phyloP scores from a whole-genome alignment of 2,329 filamentous ascomycete genomes.

The Orbilia oligospora region DNA sequence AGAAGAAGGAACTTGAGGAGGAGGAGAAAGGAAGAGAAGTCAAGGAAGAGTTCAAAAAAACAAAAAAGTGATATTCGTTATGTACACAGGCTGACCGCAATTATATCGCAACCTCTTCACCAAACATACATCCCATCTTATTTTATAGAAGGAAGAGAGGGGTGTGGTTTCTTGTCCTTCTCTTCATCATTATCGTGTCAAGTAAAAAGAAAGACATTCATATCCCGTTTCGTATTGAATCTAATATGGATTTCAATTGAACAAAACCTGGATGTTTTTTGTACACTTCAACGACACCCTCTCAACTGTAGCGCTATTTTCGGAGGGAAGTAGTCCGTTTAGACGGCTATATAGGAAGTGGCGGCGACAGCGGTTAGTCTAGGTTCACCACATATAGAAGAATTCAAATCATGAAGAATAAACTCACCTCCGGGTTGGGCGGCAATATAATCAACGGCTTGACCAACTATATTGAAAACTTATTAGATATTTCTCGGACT shows the following conservation, averaged over 20 bases:
- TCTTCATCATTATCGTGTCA: background rate
- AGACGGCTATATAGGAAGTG: conserved; percentile 66
- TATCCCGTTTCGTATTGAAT: background rate
- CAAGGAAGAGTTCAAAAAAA: background rate
- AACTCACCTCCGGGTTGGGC: conserved; percentile 91
- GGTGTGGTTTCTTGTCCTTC: background rate
- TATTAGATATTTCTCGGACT: conserved; percentile 52
- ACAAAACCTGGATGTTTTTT: background rate
- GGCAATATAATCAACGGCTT: conserved; percentile 94
- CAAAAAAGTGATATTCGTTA: conserved; percentile 51
- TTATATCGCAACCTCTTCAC: conserved; percentile 27
- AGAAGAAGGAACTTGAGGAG: background rate
- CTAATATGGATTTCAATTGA: background rate
- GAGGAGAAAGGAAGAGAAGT: too few relatives aligned
- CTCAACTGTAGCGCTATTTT: background rate
- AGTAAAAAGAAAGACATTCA: conserved; percentile 7
- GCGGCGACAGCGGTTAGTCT: conserved; percentile 16
- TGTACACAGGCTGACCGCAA: conserved; percentile 37
- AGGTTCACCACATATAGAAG: background rate
- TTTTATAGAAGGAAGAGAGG: background rate
- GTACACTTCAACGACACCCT: background rate
- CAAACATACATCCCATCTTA: conserved; percentile 2
- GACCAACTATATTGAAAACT: conserved; percentile 76
- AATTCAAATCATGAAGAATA: conserved; percentile 62
- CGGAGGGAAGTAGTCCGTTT: conserved; percentile 50